phyloP scores from a whole-genome alignment of 176 grass and related monocot species.

The Poa pratensis region DNA sequence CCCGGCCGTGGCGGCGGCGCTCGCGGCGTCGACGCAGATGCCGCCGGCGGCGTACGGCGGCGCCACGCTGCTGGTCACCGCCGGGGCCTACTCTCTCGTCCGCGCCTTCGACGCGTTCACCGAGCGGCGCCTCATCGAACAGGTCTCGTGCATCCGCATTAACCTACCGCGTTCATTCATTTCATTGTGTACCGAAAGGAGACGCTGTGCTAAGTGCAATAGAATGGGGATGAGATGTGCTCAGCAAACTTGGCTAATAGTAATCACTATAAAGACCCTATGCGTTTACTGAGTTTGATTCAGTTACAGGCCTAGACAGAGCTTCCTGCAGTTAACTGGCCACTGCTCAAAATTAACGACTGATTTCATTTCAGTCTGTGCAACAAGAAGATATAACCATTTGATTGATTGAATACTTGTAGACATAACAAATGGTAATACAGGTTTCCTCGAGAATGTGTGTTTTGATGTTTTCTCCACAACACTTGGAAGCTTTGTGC shows the following conservation, averaged over 20 bases:
- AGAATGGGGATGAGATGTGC: background rate
- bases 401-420: background rate
- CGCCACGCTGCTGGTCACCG: conserved; percentile 52
- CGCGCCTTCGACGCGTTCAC: conserved; percentile 70
- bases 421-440: background rate
- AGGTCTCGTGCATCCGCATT: conserved; percentile 50
- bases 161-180: background rate
- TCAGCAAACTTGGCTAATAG: background rate
- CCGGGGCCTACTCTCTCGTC: conserved; percentile 77
- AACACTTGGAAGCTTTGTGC: too few species aligned
- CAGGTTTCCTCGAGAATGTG: too few species aligned
- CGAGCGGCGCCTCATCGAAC: conserved; percentile 64
- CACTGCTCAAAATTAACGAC: background rate
- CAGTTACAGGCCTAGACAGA: background rate
- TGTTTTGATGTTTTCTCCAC: too few species aligned
- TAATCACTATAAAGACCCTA: background rate
- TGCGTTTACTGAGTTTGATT: background rate
- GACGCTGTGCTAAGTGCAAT: background rate
- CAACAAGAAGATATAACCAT: background rate
- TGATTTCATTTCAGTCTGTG: background rate
- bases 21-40: conserved; percentile 32
- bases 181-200: background rate
- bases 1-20: conserved; percentile 38
- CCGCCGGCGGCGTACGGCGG: conserved; percentile 43
- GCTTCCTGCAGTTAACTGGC: background rate